Evolutionary conservation across 2,329 filamentous ascomycete genomes (phyloP), one percentile per base, ranked within the genome.

Genomic region (Aspergillus nomiae): DNA sequence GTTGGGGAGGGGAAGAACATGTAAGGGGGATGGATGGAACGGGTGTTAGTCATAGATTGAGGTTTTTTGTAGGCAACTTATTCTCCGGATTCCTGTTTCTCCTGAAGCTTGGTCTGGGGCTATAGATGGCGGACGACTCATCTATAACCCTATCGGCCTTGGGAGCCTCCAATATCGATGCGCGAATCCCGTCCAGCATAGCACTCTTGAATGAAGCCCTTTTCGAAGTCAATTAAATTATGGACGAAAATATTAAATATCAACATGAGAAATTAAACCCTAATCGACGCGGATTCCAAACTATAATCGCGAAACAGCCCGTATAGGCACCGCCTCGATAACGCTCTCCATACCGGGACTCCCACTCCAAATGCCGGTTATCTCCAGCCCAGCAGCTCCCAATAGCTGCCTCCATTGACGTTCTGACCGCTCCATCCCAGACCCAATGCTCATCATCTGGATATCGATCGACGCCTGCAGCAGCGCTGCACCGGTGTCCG

Each of bases 371-470:
- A 75, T 71, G 1, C 70, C 70, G 1, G 59, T 63, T 36, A 77
- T 71, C 57, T 74, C 67, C 58, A 78, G 59, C 2, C 74, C 76
- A 12, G 67, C 73, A 12, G 58, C 65, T 2, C 66, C 43, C 21
- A 78, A 63, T 11, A 78, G 53, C 28, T 68, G 64, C 14, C 66
- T 64, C 76, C 76, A 78, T 57, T 79, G 73, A 9, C 60, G 64
- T 56, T 73, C 67, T 1, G 76, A 76, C 24, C 76, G 65, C 64
- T 78, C 76, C 2, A 73, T 68, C 0, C 76, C 76, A 1, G 75
- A 70, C 1, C 70, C 71, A 19, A 77, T 73, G 36, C 73, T 74
- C 76, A 79, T 78, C 77, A 78, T 79, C 60, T 76, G 71, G 50
- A 79, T 74, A 61, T 79, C 76, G 38, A 77, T 60, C 0, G 72